Evolutionary conservation across 1,139 yeast genomes (phyloP).

Genomic region (Candida mesenterica): DNA sequence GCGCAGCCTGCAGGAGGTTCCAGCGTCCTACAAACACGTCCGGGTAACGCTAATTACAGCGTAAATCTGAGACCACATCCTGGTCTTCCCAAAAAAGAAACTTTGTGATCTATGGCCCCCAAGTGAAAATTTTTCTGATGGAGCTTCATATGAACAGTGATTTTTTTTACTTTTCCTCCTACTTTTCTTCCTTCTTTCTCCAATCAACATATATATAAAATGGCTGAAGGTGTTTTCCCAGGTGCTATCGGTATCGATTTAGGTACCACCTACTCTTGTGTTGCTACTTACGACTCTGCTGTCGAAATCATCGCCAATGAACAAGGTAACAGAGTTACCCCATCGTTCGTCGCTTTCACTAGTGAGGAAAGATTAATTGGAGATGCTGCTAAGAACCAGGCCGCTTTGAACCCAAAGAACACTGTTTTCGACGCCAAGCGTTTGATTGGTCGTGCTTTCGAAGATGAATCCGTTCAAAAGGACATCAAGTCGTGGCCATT

Average conservation of each 20-base stretch:
- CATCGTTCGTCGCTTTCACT: conserved; percentile 97
- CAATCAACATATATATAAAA: conserved; percentile 26
- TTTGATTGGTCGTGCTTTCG: conserved; percentile 93
- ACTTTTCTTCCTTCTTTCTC: conserved; percentile 17
- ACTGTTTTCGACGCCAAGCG: conserved; percentile 98
- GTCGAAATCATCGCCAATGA: conserved; percentile 96
- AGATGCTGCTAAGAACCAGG: conserved; percentile 99
- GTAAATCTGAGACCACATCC: no score
- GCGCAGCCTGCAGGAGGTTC: no score
- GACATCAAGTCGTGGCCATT: conserved; percentile 98
- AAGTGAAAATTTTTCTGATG: conserved; percentile 1
- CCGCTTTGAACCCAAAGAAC: conserved; percentile 95
- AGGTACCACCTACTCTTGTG: conserved; percentile 99
- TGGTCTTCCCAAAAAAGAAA: neutral
- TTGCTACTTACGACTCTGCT: conserved; percentile 90
- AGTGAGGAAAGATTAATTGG: conserved; percentile 97
- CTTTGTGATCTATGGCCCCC: no score
- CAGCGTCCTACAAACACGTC: no score
- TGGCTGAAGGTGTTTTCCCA: conserved; percentile 99
- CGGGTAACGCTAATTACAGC: no score
- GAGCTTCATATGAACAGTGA: conserved; percentile 1
- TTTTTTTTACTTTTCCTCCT: neutral
- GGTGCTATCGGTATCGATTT: conserved; percentile 99
- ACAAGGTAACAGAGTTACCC: conserved; percentile 99
- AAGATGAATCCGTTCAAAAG: conserved; percentile 88